These are phyloP conservation scores for Xylaria longipes DNA, from an alignment of 495 filamentous ascomycete genomes.

Conservation along the genomic window DNA sequence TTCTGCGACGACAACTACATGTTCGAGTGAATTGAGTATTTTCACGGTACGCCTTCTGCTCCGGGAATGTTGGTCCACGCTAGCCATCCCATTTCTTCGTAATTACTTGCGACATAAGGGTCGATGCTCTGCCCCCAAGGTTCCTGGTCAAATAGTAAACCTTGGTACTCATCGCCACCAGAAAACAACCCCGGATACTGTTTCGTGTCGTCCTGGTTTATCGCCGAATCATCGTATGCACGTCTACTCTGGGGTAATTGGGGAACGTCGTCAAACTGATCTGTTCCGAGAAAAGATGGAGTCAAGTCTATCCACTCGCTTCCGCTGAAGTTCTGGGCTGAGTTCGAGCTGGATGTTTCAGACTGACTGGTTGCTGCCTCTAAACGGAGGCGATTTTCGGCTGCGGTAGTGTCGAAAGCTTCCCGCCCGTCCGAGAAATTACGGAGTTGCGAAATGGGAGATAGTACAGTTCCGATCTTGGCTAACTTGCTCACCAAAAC, in stretches of 20 bases:
- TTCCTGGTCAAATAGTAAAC: neutral
- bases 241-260: neutral
- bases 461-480: neutral
- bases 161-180: neutral
- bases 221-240: neutral
- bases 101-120: neutral
- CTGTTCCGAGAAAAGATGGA: neutral
- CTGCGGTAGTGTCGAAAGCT: constrained; percentile 4
- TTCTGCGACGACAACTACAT: neutral
- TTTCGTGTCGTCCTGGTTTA: neutral
- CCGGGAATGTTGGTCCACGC: neutral
- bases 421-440: constrained; percentile 8
- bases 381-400: neutral
- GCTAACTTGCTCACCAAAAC: neutral
- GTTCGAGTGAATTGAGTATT: neutral
- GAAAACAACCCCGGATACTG: neutral
- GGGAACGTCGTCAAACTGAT: neutral
- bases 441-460: neutral
- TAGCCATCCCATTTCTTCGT: neutral
- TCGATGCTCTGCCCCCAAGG: neutral
- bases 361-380: neutral
- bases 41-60: neutral
- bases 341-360: neutral
- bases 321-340: constrained; percentile 1
- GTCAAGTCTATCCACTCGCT: constrained; percentile 7